phyloP scores from a whole-genome alignment of 2,329 filamentous ascomycete species.

The Arthroderma uncinatum region DNA sequence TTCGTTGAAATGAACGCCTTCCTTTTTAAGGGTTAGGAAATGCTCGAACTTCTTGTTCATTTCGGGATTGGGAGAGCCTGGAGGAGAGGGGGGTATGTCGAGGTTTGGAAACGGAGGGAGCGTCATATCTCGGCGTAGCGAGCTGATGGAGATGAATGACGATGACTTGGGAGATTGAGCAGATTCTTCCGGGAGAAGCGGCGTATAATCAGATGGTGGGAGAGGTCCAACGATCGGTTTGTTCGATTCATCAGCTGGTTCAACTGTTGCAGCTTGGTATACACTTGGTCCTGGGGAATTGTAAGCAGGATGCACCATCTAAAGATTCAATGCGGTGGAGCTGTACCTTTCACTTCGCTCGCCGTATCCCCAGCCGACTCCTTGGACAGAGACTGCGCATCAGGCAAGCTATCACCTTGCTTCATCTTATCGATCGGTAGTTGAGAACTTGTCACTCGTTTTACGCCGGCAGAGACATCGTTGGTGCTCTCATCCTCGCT shows the following conservation, averaged over 20 bases:
- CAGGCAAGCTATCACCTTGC: background rate
- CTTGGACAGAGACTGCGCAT: background rate
- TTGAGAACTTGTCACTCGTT: background rate
- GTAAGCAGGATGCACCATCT: background rate
- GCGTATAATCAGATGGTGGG: conserved; percentile 18
- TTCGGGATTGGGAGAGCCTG: conserved; percentile 34
- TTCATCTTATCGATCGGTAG: background rate
- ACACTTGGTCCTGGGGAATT: background rate
- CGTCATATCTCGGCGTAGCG: conserved; percentile 47
- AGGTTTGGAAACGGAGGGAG: conserved; percentile 36
- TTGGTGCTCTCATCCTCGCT: conserved; percentile 32
- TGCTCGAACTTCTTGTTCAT: conserved; percentile 48
- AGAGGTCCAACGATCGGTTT: conserved; percentile 27
- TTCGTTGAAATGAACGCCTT: conserved; percentile 53
- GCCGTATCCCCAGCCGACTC: background rate
- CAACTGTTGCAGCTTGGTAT: conserved; percentile 13
- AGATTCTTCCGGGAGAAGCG: conserved; percentile 4
- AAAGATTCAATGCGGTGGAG: background rate
- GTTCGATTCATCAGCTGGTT: background rate
- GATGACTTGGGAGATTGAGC: conserved; percentile 26
- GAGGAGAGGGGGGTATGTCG: conserved; percentile 37
- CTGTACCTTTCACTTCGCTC: background rate
- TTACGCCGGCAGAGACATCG: background rate
- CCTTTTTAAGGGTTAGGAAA: conserved; percentile 51
- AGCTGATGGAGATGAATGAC: conserved; percentile 40